Evolutionary conservation across 805 yeast genomes (phyloP), one percentile per base, ranked within the genome.

Genomic region (Saturnispora serradocipensis): DNA sequence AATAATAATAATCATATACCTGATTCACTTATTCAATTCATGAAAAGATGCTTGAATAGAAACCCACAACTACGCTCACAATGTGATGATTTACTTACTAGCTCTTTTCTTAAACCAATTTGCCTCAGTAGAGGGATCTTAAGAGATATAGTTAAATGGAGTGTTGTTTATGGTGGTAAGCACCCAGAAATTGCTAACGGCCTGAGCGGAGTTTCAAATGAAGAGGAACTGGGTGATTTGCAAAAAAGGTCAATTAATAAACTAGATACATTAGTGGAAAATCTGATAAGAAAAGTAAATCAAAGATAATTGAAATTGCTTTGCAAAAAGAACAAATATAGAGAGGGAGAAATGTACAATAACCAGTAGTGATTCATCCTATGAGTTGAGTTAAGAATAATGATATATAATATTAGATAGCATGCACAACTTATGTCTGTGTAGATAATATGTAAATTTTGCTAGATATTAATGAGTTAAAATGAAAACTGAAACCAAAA

Each of bases 81-180:
- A 0, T 78, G 82, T 5, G 75, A 77, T 8, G 77, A 84, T 59
- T 74, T 88, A 22, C 64, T 88, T 38, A 55, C 57, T 11, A 76
- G 85, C 36, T 76, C 82, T 32, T 91, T 89, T 59, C 70, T 90
- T 56, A 77, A 75, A 45, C 97, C 98, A 1, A 78, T 84, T 54
- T 74, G 82, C 28, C 86, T 89, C 2, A 81, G 86, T 38, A 78
- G 78, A 58, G 72, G 74, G 22, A 81, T 87, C 56, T 72, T 88
- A 28, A 72, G 78, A 51, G 90, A 84, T 58, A 69, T 89, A 58
- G 84, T 88, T 28, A 82, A 78, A 52, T 84, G 82, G 68, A 89
- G 96, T 3, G 84, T 88, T 24, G 75, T 77, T 53, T 87, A 79
- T 67, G 97, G 96, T 16, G 74, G 70, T 16, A 66, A 64, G 34